Evolutionary conservation across 176 grass and related monocot genomes (phyloP), one percentile per base, ranked within the genome.

Genomic region (Phoenix dactylifera): DNA sequence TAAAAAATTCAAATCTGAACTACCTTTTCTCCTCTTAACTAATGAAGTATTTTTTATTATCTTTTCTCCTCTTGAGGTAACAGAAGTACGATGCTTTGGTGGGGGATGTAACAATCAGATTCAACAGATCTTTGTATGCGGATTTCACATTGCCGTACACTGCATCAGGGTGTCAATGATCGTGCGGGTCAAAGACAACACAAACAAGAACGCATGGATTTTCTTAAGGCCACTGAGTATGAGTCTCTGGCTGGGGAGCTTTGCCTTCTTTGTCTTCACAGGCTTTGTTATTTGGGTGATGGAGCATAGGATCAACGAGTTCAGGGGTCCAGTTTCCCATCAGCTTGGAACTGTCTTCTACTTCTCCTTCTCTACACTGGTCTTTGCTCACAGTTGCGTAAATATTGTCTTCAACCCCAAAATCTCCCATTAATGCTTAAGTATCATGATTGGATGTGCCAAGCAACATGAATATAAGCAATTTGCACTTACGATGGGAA

Each of bases 191-290:
- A 49, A 55, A 29, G 66, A 68, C 14, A 20, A 35, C 16, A 57
- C 4, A 23, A 57, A 57, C n/a, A 57, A 57, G 30, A 69, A 69
- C 57, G 66, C 28, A 24, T 69, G 66, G 66, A 57, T 69, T 48
- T 69, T 69, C 28, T 55, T 69, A 22, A 57, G 44, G 53, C 66
- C 66, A 57, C 16, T 58, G 20, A 79, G 77, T 0, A 3, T 57
- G 30, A 58, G 57, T 18, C 22, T 89, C 58, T 89, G 81, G 81
- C 24, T 89, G 64, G 81, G 15, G 25, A 85, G 39, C 7, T 55
- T 85, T 32, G 50, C 15, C 1, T 48, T 85, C 29, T 61, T 85
- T 6, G 26, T 89, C 48, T 85, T 72, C 50, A 89, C 86, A n/a
- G 70, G 70, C 18, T 9, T 81, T 44, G 70, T 81, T 0, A 55